Evolutionary conservation across 108 stramenopile species (phyloP), one percentile per base, ranked within the genome.

Genomic region (Ochromonas danica): DNA sequence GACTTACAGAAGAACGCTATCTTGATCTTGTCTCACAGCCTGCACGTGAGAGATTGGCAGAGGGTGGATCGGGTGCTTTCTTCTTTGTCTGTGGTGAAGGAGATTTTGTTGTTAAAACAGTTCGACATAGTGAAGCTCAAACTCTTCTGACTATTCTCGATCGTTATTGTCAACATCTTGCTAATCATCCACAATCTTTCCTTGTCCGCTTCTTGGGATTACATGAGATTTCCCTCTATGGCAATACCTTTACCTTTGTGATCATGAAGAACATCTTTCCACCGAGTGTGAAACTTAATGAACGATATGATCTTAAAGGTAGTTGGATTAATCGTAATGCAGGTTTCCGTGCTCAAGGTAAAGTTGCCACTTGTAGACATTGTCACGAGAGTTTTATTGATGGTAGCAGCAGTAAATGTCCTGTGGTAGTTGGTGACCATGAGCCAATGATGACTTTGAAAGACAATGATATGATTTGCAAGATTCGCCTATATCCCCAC

Each of bases 401-500:
- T 10, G 72, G 72, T 36, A 36, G n/a, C n/a, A n/a, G n/a, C n/a
- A n/a, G n/a, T n/a, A 36, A 6, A 6, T 67, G 63, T 36, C 31
- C 63, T 6, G 63, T 14, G 31, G 35, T 67, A 36, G 63, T 36
- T 36, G 63, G 63, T 10, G 17, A 10, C 63, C 63, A 67, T 36
- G 63, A 67, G 31, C 30, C 63, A 28, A 35, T 6, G 39, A 57
- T 51, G 33, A 72, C 79, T 1, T 14, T 75, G 3, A 83, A 83
- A 74, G 83, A 83, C 61, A 83, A 83, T 79, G 83, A 83, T 43
- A 42, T 83, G 43, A 70, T 45, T 62, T 25, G 36, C n/a, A 83
- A 83, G 42, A 38, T 83, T 35, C 40, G 72, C 40, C 79, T 83
- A 33, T 42, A 71, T 30, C 57, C 79, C 22, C n/a, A 27, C 25